A percentile compares a stretch with the other conserved stretches of the same genome.
Evolutionary conservation across 345 rosid genomes (phyloP).

Genomic region (Syzygium grande): DNA sequence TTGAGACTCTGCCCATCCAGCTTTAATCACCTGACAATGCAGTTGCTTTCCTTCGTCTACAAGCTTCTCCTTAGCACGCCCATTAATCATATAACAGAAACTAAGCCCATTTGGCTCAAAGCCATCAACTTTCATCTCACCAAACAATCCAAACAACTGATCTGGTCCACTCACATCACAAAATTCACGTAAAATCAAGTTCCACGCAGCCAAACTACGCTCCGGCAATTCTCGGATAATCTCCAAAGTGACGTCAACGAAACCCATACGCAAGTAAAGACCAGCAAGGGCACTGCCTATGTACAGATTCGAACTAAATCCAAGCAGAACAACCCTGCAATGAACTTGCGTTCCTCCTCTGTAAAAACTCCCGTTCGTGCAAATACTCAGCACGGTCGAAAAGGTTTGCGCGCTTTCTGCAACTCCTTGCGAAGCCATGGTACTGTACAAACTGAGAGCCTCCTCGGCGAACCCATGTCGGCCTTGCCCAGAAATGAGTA

Average conservation of each 20-base stretch:
- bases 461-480: conserved; percentile 22
- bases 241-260: conserved; percentile 27
- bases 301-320: conserved; percentile 44
- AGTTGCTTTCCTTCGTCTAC: conserved; percentile 57
- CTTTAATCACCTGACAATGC: conserved; percentile 49
- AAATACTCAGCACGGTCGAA: conserved; percentile 58
- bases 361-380: conserved; percentile 28
- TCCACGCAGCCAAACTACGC: conserved; percentile 52
- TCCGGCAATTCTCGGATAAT: conserved; percentile 60
- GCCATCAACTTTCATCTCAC: conserved; percentile 37
- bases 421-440: conserved; percentile 46
- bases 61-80: conserved; percentile 38
- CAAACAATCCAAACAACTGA: conserved; percentile 27
- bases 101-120: conserved; percentile 47
- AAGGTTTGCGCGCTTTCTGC: conserved; percentile 58
- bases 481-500: conserved; percentile 50
- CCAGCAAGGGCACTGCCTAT: conserved; percentile 54
- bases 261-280: conserved; percentile 38
- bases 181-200: conserved; percentile 42
- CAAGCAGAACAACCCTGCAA: conserved; percentile 54
- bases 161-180: conserved; percentile 28
- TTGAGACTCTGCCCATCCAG: conserved; percentile 41
- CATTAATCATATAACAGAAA: conserved; percentile 60
- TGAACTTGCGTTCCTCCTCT: conserved; percentile 64
- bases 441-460: conserved; percentile 34